These are phyloP conservation scores for Phaeosphaeriaceae sp. DNA, from an alignment of 2,329 filamentous ascomycete species.

Conservation along the genomic window DNA sequence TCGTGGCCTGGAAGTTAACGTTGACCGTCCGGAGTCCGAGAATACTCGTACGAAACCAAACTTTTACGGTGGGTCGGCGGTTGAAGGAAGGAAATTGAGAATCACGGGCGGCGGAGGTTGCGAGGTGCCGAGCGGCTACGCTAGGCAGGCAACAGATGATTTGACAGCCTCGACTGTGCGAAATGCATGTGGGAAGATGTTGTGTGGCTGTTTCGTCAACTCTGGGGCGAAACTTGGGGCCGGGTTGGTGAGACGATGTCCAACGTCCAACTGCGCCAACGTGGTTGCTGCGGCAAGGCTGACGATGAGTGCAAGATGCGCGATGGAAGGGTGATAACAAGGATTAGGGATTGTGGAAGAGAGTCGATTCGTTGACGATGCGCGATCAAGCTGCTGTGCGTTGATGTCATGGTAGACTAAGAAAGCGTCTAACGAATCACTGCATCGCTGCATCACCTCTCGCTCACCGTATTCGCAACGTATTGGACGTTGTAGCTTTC, in stretches of 20 bases:
- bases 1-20: neutral
- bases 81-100: constrained; percentile 15
- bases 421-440: constrained; percentile 16
- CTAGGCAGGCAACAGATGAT: constrained; percentile 12
- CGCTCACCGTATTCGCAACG: constrained; percentile 5
- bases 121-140: constrained; percentile 32
- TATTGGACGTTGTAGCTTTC: too few species aligned
- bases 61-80: constrained; percentile 9
- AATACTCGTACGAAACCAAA: constrained; percentile 10
- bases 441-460: constrained; percentile 19
- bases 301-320: constrained; percentile 7
- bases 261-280: too few species aligned
- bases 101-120: constrained; percentile 20
- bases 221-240: constrained; percentile 12
- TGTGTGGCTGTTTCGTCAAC: constrained; percentile 23
- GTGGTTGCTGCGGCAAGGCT: constrained; percentile 31
- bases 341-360: neutral
- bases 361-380: constrained; percentile 11
- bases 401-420: constrained; percentile 31
- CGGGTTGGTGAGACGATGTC: constrained; percentile 12
- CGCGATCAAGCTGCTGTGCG: constrained; percentile 16
- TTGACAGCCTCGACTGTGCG: neutral
- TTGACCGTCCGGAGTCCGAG: constrained; percentile 15
- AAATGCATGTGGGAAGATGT: neutral
- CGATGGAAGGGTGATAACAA: neutral